Base-by-base conservation (phyloP, 352 stramenopile species). In the Pythium sp. region DNA sequence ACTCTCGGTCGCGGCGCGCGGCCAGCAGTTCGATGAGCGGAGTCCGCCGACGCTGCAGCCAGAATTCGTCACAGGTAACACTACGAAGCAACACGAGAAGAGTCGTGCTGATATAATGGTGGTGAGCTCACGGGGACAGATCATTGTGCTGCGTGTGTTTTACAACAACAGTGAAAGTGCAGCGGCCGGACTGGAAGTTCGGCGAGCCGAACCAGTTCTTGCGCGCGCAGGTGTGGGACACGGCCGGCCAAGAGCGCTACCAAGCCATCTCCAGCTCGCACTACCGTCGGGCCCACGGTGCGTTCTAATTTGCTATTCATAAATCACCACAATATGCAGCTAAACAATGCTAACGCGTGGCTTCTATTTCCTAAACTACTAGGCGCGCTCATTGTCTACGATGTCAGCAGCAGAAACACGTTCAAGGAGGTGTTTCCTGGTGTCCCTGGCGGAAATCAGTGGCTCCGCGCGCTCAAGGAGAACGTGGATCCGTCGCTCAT, bases 181-280 rank as follows among this genome's bases (percentile, higher is more conserved):
- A 81, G 65, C 82, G 82, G 0, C 82, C 82, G 0, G 82, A 89
- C 68, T 90, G 82, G 82, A 90, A 89, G 51, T 86, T 85, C 54
- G 82, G 82, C n/a, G 67, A 89, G 62, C 75, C 80, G 18, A 81
- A 89, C 64, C 80, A 89, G 65, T 89, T 87, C 57, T 74, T 91
- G 14, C 80, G 79, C 8, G 82, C 84, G 0, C 84, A 92, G 43
- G 79, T 92, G 18, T 91, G 84, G 82, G 84, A 92, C 59, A 91
- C 84, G 0, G 82, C 77, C 5, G 82, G 84, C 11, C 84, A 92
- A 64, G 84, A 92, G 66, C 74, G 82, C 36, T 91, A 84, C 73
- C 82, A 90, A 55, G 84, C 82, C 22, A 89, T 92, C 66, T 91
- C 84, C 4, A 89, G 77, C 62, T 90, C 80, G 3, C 84, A 92